phyloP scores from a whole-genome alignment of 345 rosid species.

The Trapa bicornis region DNA sequence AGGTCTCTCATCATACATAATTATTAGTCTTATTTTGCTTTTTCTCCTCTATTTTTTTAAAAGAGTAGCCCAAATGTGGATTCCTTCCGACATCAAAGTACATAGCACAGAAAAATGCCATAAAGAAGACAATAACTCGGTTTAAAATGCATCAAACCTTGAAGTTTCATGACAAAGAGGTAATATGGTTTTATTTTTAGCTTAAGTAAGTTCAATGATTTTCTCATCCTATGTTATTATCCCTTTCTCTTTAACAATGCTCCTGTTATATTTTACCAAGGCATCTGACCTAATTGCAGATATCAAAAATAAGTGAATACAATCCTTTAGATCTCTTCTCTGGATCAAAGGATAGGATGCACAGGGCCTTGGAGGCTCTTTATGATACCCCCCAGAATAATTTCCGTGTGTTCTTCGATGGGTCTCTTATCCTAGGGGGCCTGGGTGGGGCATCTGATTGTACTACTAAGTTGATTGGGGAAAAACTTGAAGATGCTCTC shows the following conservation, averaged over 20 bases:
- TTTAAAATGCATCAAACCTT: slow-evolving; percentile 74
- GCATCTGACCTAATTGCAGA: slow-evolving; percentile 20
- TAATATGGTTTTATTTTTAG: slow-evolving; percentile 1
- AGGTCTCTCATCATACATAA: not conserved
- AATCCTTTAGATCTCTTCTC: slow-evolving; percentile 90
- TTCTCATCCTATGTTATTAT: not conserved
- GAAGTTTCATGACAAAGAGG: slow-evolving; percentile 63
- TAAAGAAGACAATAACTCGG: slow-evolving; percentile 49
- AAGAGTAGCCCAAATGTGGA: slow-evolving; percentile 91
- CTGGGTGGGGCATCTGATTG: slow-evolving; percentile 44
- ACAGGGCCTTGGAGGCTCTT: slow-evolving; percentile 55
- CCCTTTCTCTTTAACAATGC: not conserved
- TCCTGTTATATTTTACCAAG: not conserved
- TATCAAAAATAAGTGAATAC: slow-evolving; percentile 59
- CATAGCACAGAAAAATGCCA: slow-evolving; percentile 39
- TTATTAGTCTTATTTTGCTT: not conserved
- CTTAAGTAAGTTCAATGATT: not conserved
- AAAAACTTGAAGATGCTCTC: slow-evolving; percentile 50
- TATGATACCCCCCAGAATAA: slow-evolving; percentile 70
- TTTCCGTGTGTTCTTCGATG: slow-evolving; percentile 75
- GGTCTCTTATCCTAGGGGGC: slow-evolving; percentile 69
- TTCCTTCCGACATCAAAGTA: slow-evolving; percentile 66
- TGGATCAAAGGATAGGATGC: slow-evolving; percentile 60
- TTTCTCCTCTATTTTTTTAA: slow-evolving; percentile 15
- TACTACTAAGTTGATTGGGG: slow-evolving; percentile 27